Evolutionary conservation across 2,329 filamentous ascomycete species (phyloP).

Genomic region (Hymenoscyphus fructigenus): DNA sequence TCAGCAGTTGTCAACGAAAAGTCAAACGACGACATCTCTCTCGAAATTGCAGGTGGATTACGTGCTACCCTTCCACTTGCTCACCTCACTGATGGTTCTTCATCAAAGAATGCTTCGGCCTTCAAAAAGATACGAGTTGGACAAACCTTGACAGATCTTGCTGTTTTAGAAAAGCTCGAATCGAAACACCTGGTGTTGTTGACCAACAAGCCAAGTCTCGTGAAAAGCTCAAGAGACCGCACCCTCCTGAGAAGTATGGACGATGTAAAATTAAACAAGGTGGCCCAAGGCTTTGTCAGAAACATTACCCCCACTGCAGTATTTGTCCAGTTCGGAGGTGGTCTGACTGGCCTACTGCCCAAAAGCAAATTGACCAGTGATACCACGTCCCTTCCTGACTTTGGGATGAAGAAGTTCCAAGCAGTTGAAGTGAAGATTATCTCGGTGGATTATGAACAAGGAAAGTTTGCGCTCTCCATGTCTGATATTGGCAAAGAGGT

Average conservation of each 20-base stretch:
- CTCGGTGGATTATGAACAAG: slow-evolving; percentile 67
- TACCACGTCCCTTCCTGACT: slow-evolving; percentile 65
- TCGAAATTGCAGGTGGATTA: slow-evolving; percentile 74
- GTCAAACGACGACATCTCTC: slow-evolving; percentile 69
- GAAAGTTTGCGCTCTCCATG: slow-evolving; percentile 67
- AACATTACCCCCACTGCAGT: slow-evolving; percentile 79
- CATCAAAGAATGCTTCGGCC: slow-evolving; percentile 72
- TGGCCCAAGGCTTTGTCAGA: slow-evolving; percentile 76
- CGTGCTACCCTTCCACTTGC: slow-evolving; percentile 74
- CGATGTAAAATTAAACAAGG: slow-evolving; percentile 66
- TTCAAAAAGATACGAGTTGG: slow-evolving; percentile 82
- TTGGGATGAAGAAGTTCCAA: slow-evolving; percentile 76
- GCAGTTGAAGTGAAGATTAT: slow-evolving; percentile 71
- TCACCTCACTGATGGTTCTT: slow-evolving; percentile 83
- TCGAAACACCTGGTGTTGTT: slow-evolving; percentile 73
- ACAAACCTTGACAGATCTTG: slow-evolving; percentile 76
- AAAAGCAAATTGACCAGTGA: slow-evolving; percentile 76
- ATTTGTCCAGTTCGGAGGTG: slow-evolving; percentile 85
- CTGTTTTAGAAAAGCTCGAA: slow-evolving; percentile 83
- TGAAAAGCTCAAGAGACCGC: slow-evolving; percentile 71
- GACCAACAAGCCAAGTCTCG: slow-evolving; percentile 78
- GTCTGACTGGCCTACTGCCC: slow-evolving; percentile 74
- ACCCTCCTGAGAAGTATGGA: slow-evolving; percentile 70
- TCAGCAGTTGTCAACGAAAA: slow-evolving; percentile 80
- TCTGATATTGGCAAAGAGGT: slow-evolving; percentile 49